phyloP scores from a whole-genome alignment of 805 yeast genomes.

The Candida dendrica region DNA sequence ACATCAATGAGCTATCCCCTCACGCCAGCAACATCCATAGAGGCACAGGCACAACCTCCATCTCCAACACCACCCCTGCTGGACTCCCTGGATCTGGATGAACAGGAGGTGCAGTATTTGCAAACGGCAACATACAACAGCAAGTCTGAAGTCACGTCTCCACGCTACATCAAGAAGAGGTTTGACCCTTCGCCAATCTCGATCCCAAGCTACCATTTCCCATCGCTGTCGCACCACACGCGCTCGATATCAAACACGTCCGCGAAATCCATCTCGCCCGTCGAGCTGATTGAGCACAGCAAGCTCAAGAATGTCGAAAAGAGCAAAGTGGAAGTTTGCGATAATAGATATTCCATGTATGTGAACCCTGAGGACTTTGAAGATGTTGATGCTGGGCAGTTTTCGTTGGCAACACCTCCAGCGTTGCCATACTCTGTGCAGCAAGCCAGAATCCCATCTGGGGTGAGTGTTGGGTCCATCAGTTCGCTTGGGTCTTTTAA shows the following conservation, averaged over 20 bases:
- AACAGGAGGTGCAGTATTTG: neutral
- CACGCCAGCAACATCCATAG: neutral
- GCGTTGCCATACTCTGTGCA: neutral
- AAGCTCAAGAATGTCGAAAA: neutral
- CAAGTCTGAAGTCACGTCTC: neutral
- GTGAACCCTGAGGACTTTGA: neutral
- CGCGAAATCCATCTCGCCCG: neutral
- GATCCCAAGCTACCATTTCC: neutral
- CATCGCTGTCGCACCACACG: neutral
- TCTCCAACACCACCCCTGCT: neutral
- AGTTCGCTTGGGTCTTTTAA: no score
- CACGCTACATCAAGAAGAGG: neutral
- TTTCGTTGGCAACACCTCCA: neutral
- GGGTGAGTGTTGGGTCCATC: no score
- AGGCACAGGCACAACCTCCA: neutral
- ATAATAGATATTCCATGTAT: constrained; percentile 1
- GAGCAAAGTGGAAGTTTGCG: neutral
- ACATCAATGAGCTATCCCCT: neutral
- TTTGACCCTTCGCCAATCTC: neutral
- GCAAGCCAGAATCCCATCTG: no score
- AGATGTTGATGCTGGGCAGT: neutral
- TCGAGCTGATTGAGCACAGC: neutral
- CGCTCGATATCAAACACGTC: neutral
- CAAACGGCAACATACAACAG: neutral
- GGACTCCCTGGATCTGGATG: neutral